Conservation (phyloP, 352 stramenopile species). For the Phytophthora cryptogea region DNA sequence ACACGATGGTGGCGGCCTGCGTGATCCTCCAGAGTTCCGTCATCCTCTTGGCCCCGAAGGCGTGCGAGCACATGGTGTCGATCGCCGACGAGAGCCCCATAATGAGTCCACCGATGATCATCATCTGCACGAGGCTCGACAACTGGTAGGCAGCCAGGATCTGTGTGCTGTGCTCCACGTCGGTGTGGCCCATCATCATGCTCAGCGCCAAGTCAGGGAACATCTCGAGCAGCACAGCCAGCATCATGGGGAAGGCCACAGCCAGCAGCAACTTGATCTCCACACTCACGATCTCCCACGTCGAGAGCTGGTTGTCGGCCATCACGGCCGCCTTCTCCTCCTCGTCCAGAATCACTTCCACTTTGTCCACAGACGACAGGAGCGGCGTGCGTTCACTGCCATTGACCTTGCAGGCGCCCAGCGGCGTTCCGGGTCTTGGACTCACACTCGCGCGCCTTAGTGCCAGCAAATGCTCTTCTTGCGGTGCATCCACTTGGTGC, state of each 20-base stretch:
- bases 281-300: slow-evolving; percentile 44
- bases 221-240: slow-evolving; percentile 53
- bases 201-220: slow-evolving; percentile 49
- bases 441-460: slow-evolving; percentile 21
- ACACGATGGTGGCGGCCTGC: slow-evolving; percentile 61
- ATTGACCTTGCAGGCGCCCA: slow-evolving; percentile 2
- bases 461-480: slow-evolving; percentile 38
- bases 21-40: slow-evolving; percentile 67
- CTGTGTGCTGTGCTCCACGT: slow-evolving; percentile 50
- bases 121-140: slow-evolving; percentile 52
- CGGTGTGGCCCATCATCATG: slow-evolving; percentile 69
- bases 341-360: slow-evolving; percentile 41
- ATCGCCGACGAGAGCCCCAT: slow-evolving; percentile 60
- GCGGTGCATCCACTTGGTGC: slow-evolving; percentile 49
- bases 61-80: slow-evolving; percentile 70
- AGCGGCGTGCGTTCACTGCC: slow-evolving; percentile 30
- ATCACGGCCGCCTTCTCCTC: slow-evolving; percentile 39
- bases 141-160: slow-evolving; percentile 66
- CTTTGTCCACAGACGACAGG: slow-evolving; percentile 28
- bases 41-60: slow-evolving; percentile 61
- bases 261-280: slow-evolving; percentile 36
- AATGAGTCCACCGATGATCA: slow-evolving; percentile 53
- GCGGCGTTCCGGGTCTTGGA: slow-evolving; percentile 8
- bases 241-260: slow-evolving; percentile 52
- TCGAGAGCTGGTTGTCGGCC: slow-evolving; percentile 26